A percentile compares a stretch with the other conserved stretches of the same genome.
These are phyloP conservation scores for Phyllachora maydis DNA, from an alignment of 2,329 filamentous ascomycete genomes.

Conservation along the genomic window DNA sequence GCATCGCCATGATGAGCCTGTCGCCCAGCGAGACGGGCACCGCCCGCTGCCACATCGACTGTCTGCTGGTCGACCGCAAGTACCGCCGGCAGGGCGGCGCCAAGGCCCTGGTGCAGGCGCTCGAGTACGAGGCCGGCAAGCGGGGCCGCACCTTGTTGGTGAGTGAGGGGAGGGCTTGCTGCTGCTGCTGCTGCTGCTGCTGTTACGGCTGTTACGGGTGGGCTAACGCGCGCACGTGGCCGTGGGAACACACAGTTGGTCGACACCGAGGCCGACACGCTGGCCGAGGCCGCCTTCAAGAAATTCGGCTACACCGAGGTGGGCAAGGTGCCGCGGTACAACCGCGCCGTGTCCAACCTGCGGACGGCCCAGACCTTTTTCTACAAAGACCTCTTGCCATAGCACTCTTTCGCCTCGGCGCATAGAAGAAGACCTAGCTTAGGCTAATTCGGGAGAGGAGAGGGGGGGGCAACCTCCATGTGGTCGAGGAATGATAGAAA, in stretches of 20 bases:
- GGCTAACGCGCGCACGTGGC: no score
- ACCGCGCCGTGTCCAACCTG: constrained; percentile 24
- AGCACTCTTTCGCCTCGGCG: no score
- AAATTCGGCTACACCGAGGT: constrained; percentile 33
- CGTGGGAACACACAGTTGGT: no score
- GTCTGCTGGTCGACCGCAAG: constrained; percentile 31
- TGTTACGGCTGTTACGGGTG: no score
- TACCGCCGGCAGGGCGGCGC: constrained; percentile 30
- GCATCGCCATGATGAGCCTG: constrained; percentile 31
- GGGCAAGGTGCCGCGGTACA: constrained; percentile 30
- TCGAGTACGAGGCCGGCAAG: constrained; percentile 30
- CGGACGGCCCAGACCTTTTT: constrained; percentile 32
- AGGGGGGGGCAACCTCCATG: no score
- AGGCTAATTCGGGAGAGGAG: no score
- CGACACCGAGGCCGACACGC: constrained; percentile 12
- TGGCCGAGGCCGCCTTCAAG: constrained; percentile 30
- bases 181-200: no score
- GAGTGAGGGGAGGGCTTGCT: no score
- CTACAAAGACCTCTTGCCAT: constrained; percentile 29
- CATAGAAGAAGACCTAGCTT: no score
- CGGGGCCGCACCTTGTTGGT: constrained; percentile 31
- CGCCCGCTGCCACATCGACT: constrained; percentile 33
- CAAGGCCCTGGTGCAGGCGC: constrained; percentile 23
- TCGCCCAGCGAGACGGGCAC: constrained; percentile 32
- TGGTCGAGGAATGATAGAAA: no score